Evolutionary conservation across 371 early-diverging fungal species (phyloP).

Genomic region (Hamiltosporidium tvaerminnensis): DNA sequence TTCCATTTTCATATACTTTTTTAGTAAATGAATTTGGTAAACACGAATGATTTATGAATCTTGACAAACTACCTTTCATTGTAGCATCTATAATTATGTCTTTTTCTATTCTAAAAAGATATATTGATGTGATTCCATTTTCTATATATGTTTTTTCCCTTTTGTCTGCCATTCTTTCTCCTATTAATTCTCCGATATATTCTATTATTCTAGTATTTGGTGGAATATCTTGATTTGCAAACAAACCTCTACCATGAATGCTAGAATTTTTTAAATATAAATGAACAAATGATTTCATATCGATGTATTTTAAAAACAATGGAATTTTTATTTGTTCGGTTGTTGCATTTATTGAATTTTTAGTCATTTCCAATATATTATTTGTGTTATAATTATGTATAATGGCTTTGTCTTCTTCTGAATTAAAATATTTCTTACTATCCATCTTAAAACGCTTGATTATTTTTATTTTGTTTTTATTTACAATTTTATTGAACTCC

Average conservation of each 20-base stretch:
- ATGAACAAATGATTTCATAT: no score
- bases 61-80: constrained; percentile 24
- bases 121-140: constrained; percentile 23
- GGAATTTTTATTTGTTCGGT: no score
- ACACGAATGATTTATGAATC: constrained; percentile 38
- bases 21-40: constrained; percentile 21
- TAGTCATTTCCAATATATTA: no score
- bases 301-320: no score
- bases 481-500: no score
- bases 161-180: constrained; percentile 22
- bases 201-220: constrained; percentile 6
- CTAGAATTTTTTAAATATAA: background rate
- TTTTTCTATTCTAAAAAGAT: constrained; percentile 25
- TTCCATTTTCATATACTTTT: background rate
- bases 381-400: no score
- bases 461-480: no score
- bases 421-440: no score
- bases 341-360: no score
- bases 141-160: constrained; percentile 19
- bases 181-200: constrained; percentile 27
- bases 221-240: constrained; percentile 12
- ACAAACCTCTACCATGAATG: constrained; percentile 35
- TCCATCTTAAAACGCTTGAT: no score
- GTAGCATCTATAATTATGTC: constrained; percentile 41
- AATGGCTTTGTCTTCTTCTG: no score